These are phyloP conservation scores for Botrytis byssoidea DNA, from an alignment of 2,329 filamentous ascomycete species.

Conservation along the genomic window DNA sequence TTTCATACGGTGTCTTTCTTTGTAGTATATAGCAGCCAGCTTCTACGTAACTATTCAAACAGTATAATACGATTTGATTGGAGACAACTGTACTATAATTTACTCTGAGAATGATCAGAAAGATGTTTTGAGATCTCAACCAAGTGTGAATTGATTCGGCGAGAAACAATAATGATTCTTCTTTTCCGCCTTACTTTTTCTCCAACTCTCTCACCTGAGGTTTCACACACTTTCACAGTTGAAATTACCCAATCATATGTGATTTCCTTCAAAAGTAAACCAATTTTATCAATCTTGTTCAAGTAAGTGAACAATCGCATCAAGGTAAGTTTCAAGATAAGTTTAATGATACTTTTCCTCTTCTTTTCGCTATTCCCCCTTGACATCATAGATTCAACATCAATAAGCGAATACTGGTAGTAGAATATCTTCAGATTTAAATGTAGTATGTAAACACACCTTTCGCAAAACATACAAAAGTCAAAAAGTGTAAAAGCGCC, in stretches of 20 bases:
- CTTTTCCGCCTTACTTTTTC: background rate
- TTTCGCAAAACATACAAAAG: background rate
- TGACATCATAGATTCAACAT: background rate
- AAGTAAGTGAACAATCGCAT: background rate
- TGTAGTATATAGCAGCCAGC: background rate
- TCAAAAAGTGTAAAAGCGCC: fast-evolving
- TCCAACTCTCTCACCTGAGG: background rate
- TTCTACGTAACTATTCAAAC: background rate
- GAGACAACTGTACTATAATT: background rate
- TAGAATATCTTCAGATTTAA: background rate
- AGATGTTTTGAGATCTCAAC: background rate
- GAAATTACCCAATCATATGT: background rate
- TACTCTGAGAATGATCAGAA: background rate
- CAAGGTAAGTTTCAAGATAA: background rate
- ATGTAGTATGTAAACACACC: background rate
- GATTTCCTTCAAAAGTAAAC: background rate
- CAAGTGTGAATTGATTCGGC: background rate
- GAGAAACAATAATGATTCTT: background rate
- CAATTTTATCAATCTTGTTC: background rate
- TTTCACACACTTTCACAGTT: background rate
- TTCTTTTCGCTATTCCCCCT: background rate
- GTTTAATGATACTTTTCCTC: background rate
- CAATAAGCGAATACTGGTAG: background rate
- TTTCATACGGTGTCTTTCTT: background rate
- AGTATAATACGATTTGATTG: background rate